These are phyloP conservation scores for Limnanthes douglasii DNA, from an alignment of 345 rosid genomes.

Conservation along the genomic window DNA sequence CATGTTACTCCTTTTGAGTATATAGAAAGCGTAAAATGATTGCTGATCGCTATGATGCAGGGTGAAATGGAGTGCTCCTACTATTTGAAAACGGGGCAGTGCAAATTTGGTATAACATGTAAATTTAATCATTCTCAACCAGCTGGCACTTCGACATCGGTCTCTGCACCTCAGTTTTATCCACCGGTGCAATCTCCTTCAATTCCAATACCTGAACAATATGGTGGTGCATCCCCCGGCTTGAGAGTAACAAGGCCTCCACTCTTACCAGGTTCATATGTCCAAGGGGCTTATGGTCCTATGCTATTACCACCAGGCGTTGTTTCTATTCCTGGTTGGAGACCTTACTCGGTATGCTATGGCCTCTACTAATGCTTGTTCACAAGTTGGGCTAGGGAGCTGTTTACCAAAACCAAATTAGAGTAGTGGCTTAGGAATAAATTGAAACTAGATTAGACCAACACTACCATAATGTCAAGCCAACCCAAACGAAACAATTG, in stretches of 20 bases:
- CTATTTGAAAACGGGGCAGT: conserved; percentile 85
- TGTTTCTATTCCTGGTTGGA: conserved; percentile 69
- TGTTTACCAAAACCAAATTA: no score
- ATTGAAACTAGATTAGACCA: no score
- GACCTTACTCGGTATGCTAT: conserved; percentile 60
- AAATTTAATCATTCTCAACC: conserved; percentile 93
- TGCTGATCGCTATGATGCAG: conserved; percentile 18
- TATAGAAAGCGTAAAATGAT: background rate
- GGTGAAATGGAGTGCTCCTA: conserved; percentile 91
- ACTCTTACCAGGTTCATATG: conserved; percentile 51
- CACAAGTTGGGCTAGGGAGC: no score
- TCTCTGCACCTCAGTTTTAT: conserved; percentile 64
- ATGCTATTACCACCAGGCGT: conserved; percentile 59
- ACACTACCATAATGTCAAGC: no score
- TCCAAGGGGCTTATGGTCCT: conserved; percentile 75
- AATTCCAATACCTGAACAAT: conserved; percentile 52
- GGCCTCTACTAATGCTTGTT: no score
- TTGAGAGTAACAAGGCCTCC: conserved; percentile 63
- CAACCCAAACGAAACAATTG: no score
- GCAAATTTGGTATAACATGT: conserved; percentile 87
- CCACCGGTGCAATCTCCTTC: conserved; percentile 67
- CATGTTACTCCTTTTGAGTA: background rate
- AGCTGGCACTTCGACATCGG: conserved; percentile 37
- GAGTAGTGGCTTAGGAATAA: no score
- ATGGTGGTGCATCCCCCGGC: conserved; percentile 34